Evolutionary conservation across 192 early-diverging fungal species (phyloP).

Genomic region (Podila minutissima): DNA sequence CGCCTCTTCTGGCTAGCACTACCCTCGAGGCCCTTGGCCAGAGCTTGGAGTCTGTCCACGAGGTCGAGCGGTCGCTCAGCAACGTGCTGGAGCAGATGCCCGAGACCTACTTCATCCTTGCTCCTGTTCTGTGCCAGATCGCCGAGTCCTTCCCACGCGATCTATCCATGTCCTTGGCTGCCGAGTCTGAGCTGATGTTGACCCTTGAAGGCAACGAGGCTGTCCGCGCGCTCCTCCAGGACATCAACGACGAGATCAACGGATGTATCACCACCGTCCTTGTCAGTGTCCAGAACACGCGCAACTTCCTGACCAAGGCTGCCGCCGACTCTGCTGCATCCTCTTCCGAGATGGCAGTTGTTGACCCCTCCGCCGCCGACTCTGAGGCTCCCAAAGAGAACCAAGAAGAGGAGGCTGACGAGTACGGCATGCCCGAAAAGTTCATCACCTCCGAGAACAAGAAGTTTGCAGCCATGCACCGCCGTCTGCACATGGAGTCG

Average conservation of each 20-base stretch:
- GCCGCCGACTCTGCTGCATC: conserved; percentile 18
- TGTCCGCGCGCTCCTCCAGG: conserved; percentile 28
- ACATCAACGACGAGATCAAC: conserved; percentile 43
- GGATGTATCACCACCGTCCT: conserved; percentile 44
- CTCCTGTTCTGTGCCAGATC: conserved; percentile 54
- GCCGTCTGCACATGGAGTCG: conserved; percentile 47
- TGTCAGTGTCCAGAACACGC: conserved; percentile 43
- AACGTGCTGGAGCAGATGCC: conserved; percentile 34
- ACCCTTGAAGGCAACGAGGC: conserved; percentile 25
- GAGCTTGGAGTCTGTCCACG: conserved; percentile 33
- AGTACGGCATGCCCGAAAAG: conserved; percentile 58
- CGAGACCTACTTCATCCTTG: conserved; percentile 42
- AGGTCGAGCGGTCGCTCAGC: conserved; percentile 27
- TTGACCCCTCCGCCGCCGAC: conserved; percentile 35
- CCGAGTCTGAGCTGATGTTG: neutral
- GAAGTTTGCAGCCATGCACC: conserved; percentile 45
- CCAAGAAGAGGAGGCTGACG: conserved; percentile 50
- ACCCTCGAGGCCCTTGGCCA: conserved; percentile 22
- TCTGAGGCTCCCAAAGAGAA: conserved; percentile 56
- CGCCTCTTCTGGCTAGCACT: conserved; percentile 16
- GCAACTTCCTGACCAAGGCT: conserved; percentile 21
- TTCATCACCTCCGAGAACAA: conserved; percentile 55
- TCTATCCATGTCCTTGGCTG: conserved; percentile 2
- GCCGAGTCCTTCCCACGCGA: conserved; percentile 37
- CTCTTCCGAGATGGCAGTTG: conserved; percentile 52